Conservation (phyloP, 371 early-diverging fungal genomes). For the Rhizomucor pusillus region DNA sequence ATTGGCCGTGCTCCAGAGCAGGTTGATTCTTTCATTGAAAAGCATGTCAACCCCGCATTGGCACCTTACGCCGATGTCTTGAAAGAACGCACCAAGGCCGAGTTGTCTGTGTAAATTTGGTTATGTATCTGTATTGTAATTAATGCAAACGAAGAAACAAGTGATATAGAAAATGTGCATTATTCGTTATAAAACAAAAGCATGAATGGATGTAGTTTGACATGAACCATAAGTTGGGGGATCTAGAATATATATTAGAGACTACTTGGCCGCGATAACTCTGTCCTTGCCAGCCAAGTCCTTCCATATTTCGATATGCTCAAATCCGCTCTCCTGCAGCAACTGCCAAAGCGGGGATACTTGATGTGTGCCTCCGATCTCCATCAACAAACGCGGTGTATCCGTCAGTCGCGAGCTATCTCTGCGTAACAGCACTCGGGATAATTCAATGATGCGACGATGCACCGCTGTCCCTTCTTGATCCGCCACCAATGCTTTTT, state of each 20-base stretch:
- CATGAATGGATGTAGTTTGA: too few relatives aligned
- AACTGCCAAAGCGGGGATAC: slow-evolving; percentile 35
- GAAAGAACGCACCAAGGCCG: slow-evolving; percentile 52
- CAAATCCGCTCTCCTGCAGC: slow-evolving; percentile 51
- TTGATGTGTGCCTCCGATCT: slow-evolving; percentile 78
- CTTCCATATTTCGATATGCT: slow-evolving; percentile 60
- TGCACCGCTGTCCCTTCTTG: slow-evolving; percentile 66
- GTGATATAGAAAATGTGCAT: too few relatives aligned
- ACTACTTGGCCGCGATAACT: slow-evolving; percentile 50
- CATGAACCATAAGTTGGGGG: too few relatives aligned
- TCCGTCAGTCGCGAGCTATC: slow-evolving; percentile 10
- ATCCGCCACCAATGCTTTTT: slow-evolving; percentile 76
- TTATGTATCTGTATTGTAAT: too few relatives aligned
- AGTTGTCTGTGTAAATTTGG: slow-evolving; percentile 65
- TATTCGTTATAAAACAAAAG: too few relatives aligned
- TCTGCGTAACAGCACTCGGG: slow-evolving; percentile 18
- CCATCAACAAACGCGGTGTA: slow-evolving; percentile 75
- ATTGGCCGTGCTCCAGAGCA: slow-evolving; percentile 95
- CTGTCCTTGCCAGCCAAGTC: slow-evolving; percentile 72
- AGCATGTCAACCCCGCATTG: slow-evolving; percentile 86
- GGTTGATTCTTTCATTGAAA: slow-evolving; percentile 79
- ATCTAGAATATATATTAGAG: too few relatives aligned
- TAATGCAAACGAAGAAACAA: too few relatives aligned
- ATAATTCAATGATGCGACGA: slow-evolving; percentile 52
- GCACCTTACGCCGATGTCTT: slow-evolving; percentile 68